Evolutionary conservation across 148 eudicot genomes (phyloP).

Genomic region (Salicornia ramosissima): DNA sequence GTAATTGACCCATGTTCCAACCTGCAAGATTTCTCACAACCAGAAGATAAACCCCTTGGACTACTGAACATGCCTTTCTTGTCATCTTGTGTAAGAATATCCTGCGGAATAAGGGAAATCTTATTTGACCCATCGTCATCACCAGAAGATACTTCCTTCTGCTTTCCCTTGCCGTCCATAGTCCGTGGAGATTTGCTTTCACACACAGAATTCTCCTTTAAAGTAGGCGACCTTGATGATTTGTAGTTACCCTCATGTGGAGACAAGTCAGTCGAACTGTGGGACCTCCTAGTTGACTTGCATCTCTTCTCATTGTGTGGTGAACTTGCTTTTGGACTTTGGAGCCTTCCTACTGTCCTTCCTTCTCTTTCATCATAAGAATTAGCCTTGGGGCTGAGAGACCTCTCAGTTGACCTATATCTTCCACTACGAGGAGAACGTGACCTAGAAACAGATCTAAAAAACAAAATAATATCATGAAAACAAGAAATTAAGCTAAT

Average conservation of each 20-base stretch:
- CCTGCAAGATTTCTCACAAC: neutral
- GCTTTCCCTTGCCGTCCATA: slow-evolving; percentile 11
- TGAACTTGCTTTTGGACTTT: slow-evolving; percentile 20
- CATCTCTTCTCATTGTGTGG: slow-evolving; percentile 14
- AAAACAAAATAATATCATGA: slow-evolving; percentile 5
- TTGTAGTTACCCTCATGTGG: slow-evolving; percentile 5
- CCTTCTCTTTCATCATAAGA: slow-evolving; percentile 21
- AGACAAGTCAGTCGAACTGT: slow-evolving; percentile 18
- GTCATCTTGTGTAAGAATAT: slow-evolving; percentile 1
- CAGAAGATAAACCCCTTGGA: neutral
- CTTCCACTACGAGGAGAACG: slow-evolving; percentile 45
- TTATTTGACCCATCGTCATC: slow-evolving; percentile 6
- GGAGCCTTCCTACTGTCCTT: slow-evolving; percentile 19
- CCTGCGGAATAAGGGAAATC: slow-evolving; percentile 15
- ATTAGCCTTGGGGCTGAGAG: slow-evolving; percentile 44
- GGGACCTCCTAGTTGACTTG: slow-evolving; percentile 35
- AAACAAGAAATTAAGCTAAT: neutral
- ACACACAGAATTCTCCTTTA: slow-evolving; percentile 26
- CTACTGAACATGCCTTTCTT: neutral
- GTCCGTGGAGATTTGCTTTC: slow-evolving; percentile 14
- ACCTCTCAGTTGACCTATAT: slow-evolving; percentile 36
- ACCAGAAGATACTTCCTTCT: slow-evolving; percentile 11
- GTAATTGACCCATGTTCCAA: slow-evolving; percentile 22
- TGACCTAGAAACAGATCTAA: slow-evolving; percentile 47
- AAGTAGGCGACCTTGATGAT: slow-evolving; percentile 18